Conservation (phyloP, 768 basidiomycete species). For the Rhodocollybia butyracea region DNA sequence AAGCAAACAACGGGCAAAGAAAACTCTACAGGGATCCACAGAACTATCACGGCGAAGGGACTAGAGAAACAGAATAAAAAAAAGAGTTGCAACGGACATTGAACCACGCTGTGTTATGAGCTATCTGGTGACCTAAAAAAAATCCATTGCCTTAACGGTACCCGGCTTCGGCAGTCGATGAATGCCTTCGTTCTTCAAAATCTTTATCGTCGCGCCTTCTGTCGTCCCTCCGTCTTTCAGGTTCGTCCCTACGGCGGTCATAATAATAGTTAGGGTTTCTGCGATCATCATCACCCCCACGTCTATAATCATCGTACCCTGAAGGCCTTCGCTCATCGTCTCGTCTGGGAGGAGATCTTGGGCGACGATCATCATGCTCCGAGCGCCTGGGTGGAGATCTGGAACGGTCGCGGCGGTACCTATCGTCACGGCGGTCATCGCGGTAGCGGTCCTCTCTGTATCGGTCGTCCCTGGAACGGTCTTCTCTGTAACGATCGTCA, state of each 20-base stretch:
- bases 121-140: too few relatives aligned
- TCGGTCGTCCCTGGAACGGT: slow-evolving; percentile 40
- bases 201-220: slow-evolving; percentile 83
- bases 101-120: too few relatives aligned
- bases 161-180: slow-evolving; percentile 17
- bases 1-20: too few relatives aligned
- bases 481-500: slow-evolving; percentile 45
- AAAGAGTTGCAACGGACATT: too few relatives aligned
- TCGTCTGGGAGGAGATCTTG: slow-evolving; percentile 85
- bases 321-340: slow-evolving; percentile 83
- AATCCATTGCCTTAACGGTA: background rate
- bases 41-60: too few relatives aligned
- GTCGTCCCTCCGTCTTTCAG: slow-evolving; percentile 67
- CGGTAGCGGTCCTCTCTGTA: slow-evolving; percentile 26
- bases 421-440: slow-evolving; percentile 30
- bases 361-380: slow-evolving; percentile 72
- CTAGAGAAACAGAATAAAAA: too few relatives aligned
- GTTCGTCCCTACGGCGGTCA: slow-evolving; percentile 84
- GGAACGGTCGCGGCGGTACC: slow-evolving; percentile 76
- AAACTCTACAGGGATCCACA: too few relatives aligned
- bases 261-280: slow-evolving; percentile 82
- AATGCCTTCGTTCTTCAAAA: slow-evolving; percentile 67
- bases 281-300: slow-evolving; percentile 81
- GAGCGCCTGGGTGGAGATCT: slow-evolving; percentile 75
- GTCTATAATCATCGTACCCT: slow-evolving; percentile 90